Evolutionary conservation across 2,329 filamentous ascomycete species (phyloP).

Genomic region (Colletotrichum gigasporum): DNA sequence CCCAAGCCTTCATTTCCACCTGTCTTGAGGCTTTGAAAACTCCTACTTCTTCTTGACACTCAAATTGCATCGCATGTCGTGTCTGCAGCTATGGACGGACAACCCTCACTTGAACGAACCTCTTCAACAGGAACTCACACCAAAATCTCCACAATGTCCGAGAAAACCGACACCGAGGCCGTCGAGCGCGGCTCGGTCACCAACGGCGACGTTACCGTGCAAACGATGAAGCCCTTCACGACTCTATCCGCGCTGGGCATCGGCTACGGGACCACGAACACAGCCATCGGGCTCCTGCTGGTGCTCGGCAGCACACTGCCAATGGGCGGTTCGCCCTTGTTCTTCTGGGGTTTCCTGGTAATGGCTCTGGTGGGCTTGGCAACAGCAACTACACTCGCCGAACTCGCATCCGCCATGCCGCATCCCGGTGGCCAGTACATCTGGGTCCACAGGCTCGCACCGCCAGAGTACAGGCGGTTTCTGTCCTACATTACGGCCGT

Average conservation of each 20-base stretch:
- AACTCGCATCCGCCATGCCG: conserved; percentile 40
- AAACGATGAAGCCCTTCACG: conserved; percentile 43
- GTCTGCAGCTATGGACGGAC: not conserved
- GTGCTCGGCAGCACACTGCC: conserved; percentile 35
- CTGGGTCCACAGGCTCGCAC: conserved; percentile 38
- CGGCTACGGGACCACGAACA: conserved; percentile 39
- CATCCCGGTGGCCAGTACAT: conserved; percentile 41
- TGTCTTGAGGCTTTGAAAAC: too few species aligned
- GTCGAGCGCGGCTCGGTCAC: conserved; percentile 12
- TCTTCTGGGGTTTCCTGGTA: conserved; percentile 39
- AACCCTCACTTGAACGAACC: not conserved
- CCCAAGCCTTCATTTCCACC: too few species aligned
- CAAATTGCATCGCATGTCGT: not conserved
- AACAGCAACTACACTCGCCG: conserved; percentile 38
- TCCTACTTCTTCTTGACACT: not conserved
- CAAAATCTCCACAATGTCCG: not conserved
- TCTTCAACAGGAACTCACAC: not conserved
- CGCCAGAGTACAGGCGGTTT: conserved; percentile 24
- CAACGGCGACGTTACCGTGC: conserved; percentile 33
- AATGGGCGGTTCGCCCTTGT: conserved; percentile 36
- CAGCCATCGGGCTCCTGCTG: conserved; percentile 35
- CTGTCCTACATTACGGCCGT: conserved; percentile 36
- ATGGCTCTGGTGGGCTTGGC: conserved; percentile 37
- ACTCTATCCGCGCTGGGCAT: conserved; percentile 39
- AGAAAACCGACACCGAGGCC: not conserved